A percentile compares a stretch with the other conserved stretches of the same genome.
Evolutionary conservation across 2,329 filamentous ascomycete genomes (phyloP).

Genomic region (Aspergillus sp.): DNA sequence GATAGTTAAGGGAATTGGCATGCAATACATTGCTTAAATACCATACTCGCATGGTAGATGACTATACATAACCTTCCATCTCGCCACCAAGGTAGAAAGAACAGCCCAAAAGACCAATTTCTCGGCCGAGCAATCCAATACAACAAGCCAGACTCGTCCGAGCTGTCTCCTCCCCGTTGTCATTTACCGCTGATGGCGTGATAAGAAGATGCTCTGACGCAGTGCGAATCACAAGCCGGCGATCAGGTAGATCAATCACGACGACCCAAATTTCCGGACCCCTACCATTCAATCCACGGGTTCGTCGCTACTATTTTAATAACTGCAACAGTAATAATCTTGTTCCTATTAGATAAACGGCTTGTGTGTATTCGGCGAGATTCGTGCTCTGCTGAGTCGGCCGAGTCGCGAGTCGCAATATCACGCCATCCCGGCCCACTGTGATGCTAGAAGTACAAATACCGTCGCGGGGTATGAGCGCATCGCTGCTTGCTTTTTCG

Average conservation of each 20-base stretch:
- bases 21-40: no score
- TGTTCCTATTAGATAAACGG: no score
- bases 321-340: no score
- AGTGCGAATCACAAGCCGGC: not conserved
- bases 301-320: not conserved
- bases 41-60: no score
- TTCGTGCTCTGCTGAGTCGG: not conserved
- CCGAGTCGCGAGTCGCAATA: conserved; percentile 9
- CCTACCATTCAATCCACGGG: not conserved
- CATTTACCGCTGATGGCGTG: not conserved
- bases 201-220: not conserved
- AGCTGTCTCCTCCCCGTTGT: no score
- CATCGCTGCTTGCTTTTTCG: not conserved
- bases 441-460: conserved; percentile 27
- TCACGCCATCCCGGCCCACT: conserved; percentile 38
- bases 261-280: not conserved
- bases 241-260: not conserved
- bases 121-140: not conserved
- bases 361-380: not conserved
- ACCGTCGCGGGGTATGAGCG: not conserved
- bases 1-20: no score
- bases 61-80: no score
- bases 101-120: not conserved
- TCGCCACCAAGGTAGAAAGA: not conserved
- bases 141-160: not conserved